phyloP scores from a whole-genome alignment of 148 eudicot genomes.

The Vaccinium darrowii region DNA sequence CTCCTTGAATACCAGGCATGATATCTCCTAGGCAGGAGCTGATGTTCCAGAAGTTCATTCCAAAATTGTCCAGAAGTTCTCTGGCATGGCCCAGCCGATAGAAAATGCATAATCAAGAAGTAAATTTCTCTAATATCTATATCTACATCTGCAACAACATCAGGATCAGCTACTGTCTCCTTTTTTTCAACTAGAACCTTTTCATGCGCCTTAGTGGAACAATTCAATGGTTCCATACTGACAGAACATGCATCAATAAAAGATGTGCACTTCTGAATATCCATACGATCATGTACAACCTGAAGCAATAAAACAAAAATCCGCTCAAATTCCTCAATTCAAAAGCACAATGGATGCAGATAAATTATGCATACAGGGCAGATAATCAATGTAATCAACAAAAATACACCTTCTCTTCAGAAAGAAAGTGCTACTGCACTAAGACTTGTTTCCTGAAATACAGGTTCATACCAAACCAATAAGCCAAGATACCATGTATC shows the following conservation, averaged over 20 bases:
- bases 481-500: not conserved
- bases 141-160: conserved; percentile 53
- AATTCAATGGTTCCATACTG: conserved; percentile 23
- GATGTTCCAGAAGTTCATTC: conserved; percentile 78
- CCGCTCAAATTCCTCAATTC: conserved; percentile 5
- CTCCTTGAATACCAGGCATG: conserved; percentile 91
- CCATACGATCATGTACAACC: conserved; percentile 33
- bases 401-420: not conserved
- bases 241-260: conserved; percentile 27
- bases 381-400: not conserved
- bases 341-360: not conserved
- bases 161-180: conserved; percentile 38
- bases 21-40: conserved; percentile 93
- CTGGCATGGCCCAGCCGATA: conserved; percentile 85
- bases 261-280: conserved; percentile 30
- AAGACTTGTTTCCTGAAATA: not conserved
- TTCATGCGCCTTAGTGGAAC: conserved; percentile 39
- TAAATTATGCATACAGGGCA: not conserved
- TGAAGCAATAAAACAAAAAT: conserved; percentile 21
- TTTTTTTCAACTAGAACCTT: conserved; percentile 41
- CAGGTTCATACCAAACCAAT: not conserved
- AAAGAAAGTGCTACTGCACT: not conserved
- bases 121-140: conserved; percentile 83
- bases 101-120: conserved; percentile 82
- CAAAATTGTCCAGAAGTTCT: conserved; percentile 55